A percentile compares a stretch with the other conserved stretches of the same genome.
These are phyloP conservation scores for Hypoxylon sp. DNA, from an alignment of 2,329 filamentous ascomycete species.

Conservation along the genomic window DNA sequence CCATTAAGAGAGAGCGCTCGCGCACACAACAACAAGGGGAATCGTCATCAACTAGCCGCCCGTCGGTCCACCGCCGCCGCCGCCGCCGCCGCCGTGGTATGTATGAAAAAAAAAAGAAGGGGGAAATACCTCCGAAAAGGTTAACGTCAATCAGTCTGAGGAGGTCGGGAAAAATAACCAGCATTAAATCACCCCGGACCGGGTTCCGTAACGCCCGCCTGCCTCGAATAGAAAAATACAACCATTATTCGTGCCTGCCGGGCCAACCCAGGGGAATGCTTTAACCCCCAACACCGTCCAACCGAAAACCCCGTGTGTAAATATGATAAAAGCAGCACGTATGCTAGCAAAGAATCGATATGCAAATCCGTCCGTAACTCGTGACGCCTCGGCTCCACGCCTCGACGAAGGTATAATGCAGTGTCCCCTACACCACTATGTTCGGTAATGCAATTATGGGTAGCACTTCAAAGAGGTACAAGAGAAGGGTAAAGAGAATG, in stretches of 20 bases:
- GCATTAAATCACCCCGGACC: slow-evolving; percentile 17
- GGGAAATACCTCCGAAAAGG: slow-evolving; percentile 11
- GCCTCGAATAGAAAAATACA: slow-evolving; percentile 27
- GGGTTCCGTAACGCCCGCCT: slow-evolving; percentile 38
- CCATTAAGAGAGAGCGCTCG: slow-evolving; percentile 20
- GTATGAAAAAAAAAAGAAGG: slow-evolving; percentile 7
- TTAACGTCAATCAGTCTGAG: slow-evolving; percentile 41
- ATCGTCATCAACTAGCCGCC: slow-evolving; percentile 28
- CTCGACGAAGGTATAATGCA: slow-evolving; percentile 44
- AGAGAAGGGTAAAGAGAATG: slow-evolving; percentile 46
- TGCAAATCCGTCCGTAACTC: slow-evolving; percentile 52
- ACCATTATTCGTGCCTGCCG: slow-evolving; percentile 39
- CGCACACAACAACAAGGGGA: slow-evolving; percentile 11
- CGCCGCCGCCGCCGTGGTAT: slow-evolving; percentile 26
- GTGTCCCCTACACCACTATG: slow-evolving; percentile 11
- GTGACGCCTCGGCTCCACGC: slow-evolving; percentile 50
- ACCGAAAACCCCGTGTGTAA: slow-evolving; percentile 29
- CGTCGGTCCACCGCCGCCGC: slow-evolving; percentile 12
- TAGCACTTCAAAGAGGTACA: slow-evolving; percentile 38
- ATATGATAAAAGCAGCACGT: slow-evolving; percentile 40
- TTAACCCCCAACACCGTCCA: slow-evolving; percentile 35
- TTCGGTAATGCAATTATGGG: slow-evolving; percentile 27
- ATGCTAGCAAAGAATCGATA: slow-evolving; percentile 39
- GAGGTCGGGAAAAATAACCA: slow-evolving; percentile 25
- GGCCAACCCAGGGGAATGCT: slow-evolving; percentile 36